Conservation (phyloP, 2,329 filamentous ascomycete species). For the Zelopaecilomyces penicillatus region DNA sequence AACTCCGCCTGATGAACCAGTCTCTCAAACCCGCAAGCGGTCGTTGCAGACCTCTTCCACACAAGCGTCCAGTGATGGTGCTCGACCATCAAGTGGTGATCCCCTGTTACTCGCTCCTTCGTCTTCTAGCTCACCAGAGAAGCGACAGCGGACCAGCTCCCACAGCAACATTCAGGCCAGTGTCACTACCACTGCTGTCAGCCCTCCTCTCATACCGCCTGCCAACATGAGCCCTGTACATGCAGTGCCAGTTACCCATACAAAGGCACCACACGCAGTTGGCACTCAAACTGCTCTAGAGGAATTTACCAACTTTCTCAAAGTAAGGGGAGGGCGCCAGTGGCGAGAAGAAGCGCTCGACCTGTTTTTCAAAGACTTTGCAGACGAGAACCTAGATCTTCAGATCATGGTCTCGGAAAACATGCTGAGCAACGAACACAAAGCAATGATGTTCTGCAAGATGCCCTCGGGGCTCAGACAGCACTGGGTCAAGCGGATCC, state of each 20-base stretch:
- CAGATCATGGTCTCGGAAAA: constrained; percentile 53
- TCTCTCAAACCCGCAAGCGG: constrained; percentile 36
- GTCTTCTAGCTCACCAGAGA: constrained; percentile 21
- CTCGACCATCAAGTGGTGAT: not conserved
- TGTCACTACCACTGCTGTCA: constrained; percentile 18
- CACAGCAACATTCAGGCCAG: constrained; percentile 12
- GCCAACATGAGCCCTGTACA: too few species aligned
- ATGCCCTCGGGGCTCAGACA: constrained; percentile 44
- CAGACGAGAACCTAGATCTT: constrained; percentile 47
- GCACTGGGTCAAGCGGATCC: constrained; percentile 47
- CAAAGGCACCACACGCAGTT: not conserved
- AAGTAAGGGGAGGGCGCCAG: constrained; percentile 28
- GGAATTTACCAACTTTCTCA: constrained; percentile 34
- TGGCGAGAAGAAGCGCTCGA: constrained; percentile 53
- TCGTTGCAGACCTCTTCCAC: constrained; percentile 18
- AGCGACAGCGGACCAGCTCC: constrained; percentile 24
- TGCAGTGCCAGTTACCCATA: not conserved
- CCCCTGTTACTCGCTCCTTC: constrained; percentile 27
- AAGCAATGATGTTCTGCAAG: constrained; percentile 55
- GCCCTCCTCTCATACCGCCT: constrained; percentile 7
- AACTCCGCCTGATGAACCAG: constrained; percentile 47
- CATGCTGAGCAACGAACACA: constrained; percentile 49
- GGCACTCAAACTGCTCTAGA: constrained; percentile 20
- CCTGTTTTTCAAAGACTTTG: constrained; percentile 50
- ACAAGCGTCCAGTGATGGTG: constrained; percentile 1